Evolutionary conservation across 2,329 filamentous ascomycete genomes (phyloP).

Genomic region (Penicillium sp.): DNA sequence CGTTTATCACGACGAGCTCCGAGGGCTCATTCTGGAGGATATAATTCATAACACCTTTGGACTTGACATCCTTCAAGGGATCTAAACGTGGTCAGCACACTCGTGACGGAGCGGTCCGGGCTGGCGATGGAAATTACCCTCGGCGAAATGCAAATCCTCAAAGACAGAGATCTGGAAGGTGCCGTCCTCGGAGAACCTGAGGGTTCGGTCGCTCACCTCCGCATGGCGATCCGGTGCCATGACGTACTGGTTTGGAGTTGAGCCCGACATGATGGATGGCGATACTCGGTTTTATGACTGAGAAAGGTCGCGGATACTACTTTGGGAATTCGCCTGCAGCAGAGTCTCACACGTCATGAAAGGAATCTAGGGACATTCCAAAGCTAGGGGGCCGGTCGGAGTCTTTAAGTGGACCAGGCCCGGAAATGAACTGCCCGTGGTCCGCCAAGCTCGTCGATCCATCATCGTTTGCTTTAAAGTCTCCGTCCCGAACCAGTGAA

Average conservation of each 20-base stretch:
- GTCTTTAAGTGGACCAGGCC: background rate
- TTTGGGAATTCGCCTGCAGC: background rate
- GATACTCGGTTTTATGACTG: background rate
- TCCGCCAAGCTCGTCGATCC: background rate
- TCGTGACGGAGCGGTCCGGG: conserved; percentile 46
- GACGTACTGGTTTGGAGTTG: background rate
- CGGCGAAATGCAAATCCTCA: conserved; percentile 69
- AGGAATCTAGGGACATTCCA: background rate
- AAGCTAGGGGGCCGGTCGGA: background rate
- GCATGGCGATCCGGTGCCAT: background rate
- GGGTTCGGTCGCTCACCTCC: background rate
- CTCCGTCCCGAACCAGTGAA: background rate
- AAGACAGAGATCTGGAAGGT: conserved; percentile 59
- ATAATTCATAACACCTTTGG: conserved; percentile 55
- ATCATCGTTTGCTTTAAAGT: background rate
- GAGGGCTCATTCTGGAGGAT: conserved; percentile 59
- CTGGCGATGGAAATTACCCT: conserved; percentile 48
- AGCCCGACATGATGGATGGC: background rate
- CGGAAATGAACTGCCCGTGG: background rate
- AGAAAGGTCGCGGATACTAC: background rate
- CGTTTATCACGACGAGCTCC: conserved; percentile 66
- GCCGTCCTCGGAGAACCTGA: conserved; percentile 23
- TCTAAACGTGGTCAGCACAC: conserved; percentile 10
- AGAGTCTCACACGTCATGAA: background rate
- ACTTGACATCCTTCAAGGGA: conserved; percentile 54